Evolutionary conservation across 495 filamentous ascomycete species (phyloP).

Genomic region (Lindgomyces ingoldianus): DNA sequence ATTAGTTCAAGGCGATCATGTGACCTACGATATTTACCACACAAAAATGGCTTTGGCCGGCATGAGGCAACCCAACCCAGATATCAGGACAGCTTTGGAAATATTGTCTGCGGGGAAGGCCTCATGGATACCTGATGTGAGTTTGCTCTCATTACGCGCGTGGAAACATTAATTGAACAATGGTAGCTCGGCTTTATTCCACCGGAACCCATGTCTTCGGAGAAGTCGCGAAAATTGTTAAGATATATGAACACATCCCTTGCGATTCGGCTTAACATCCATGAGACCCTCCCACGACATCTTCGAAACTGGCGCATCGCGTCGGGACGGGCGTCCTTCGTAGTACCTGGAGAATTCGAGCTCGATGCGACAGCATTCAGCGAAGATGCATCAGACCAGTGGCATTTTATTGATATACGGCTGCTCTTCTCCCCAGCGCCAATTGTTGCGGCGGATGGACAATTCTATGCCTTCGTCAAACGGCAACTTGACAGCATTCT

Average conservation of each 20-base stretch:
- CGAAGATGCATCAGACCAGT: conserved; percentile 75
- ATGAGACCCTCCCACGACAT: conserved; percentile 70
- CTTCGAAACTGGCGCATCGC: conserved; percentile 73
- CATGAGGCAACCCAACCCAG: conserved; percentile 77
- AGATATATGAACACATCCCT: conserved; percentile 81
- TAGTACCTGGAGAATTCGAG: conserved; percentile 82
- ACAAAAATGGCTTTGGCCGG: conserved; percentile 66
- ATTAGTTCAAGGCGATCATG: conserved; percentile 56
- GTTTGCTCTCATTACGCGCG: conserved; percentile 36
- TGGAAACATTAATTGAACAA: conserved; percentile 35
- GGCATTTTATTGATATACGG: conserved; percentile 90
- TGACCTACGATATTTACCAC: conserved; percentile 62
- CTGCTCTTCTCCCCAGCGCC: conserved; percentile 74
- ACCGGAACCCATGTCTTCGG: conserved; percentile 66
- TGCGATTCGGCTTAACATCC: conserved; percentile 72
- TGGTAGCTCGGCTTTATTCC: conserved; percentile 72
- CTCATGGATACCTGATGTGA: conserved; percentile 73
- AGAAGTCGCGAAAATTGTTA: conserved; percentile 66
- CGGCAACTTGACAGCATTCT: conserved; percentile 68
- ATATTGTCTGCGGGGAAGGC: conserved; percentile 74
- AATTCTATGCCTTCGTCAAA: conserved; percentile 65
- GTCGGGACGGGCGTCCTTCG: conserved; percentile 83
- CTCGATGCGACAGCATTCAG: conserved; percentile 85
- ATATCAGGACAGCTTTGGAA: conserved; percentile 84
- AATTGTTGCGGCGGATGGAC: conserved; percentile 44